Conservation (phyloP, 2,329 filamentous ascomycete genomes). For the Diplodia sapinea region DNA sequence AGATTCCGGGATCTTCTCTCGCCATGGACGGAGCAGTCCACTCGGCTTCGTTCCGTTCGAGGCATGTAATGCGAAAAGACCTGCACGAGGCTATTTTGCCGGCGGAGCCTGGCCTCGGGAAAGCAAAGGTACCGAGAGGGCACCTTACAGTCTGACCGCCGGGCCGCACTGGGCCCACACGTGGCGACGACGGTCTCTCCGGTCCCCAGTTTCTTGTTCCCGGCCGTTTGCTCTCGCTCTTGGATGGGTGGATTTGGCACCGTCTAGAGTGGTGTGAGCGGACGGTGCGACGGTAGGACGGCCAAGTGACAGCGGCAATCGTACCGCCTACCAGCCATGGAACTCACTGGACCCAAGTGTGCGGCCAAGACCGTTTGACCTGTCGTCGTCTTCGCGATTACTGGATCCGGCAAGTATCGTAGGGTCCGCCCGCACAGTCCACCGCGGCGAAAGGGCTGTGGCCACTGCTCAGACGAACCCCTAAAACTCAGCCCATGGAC, state of each 20-base stretch:
- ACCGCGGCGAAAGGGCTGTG: conserved; percentile 8
- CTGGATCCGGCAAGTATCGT: conserved; percentile 5
- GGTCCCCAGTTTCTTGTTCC: background rate
- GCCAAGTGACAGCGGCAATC: background rate
- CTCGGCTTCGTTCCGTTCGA: background rate
- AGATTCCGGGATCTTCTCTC: background rate
- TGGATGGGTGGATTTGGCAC: background rate
- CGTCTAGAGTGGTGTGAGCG: background rate
- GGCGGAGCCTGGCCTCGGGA: background rate
- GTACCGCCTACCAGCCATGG: background rate
- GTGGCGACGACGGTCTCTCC: background rate
- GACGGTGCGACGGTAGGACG: background rate
- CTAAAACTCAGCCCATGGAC: conserved; percentile 5
- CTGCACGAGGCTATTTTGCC: background rate
- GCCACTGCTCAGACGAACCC: conserved; percentile 11
- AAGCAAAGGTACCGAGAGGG: background rate
- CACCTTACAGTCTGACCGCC: conserved; percentile 22
- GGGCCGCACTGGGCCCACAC: conserved; percentile 20
- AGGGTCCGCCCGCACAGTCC: conserved; percentile 3
- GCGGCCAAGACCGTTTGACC: background rate
- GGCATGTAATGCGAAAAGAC: background rate
- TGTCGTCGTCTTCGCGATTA: background rate
- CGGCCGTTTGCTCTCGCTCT: background rate
- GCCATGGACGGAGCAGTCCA: background rate
- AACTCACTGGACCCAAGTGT: background rate